Evolutionary conservation across 768 basidiomycete species (phyloP), one percentile per base, ranked within the genome.

Genomic region (Suillus bovinus): DNA sequence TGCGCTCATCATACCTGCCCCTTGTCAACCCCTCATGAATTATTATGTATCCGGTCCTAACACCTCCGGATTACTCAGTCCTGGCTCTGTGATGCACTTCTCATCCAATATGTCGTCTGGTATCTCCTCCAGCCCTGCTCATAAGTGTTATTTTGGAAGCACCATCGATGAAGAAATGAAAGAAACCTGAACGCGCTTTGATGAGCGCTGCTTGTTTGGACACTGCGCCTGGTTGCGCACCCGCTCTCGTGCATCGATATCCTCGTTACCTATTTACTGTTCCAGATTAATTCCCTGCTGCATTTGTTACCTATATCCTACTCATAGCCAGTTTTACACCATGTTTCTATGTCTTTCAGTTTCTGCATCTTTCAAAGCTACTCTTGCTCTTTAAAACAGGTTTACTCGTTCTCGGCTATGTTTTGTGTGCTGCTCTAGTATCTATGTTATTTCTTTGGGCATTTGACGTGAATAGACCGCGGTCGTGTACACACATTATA

Each of bases 141-240:
- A 61, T n/a, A 52, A 59, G 44, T 38, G 49, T 14, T 49, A 63
- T 24, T 44, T 52, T 5, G 66, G 58, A 27, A 52, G 49, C n/a
- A 27, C 38, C 5, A 56, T 66, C 3, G 66, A 68, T 27, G 71
- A 71, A 47, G 63, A 38, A 16, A 74, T 67, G 68, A 59, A 58
- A 34, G 71, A 74, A 53, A 59, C 46, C 49, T 74, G 46, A 61
- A 59, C 17, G 17, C 38, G 9, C 38, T 39, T 27, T 8, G 16
- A 55, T 55, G 4, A 24, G 22, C 17, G 38, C 38, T 0, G 6
- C 55, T 27, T 24, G 10, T 39, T 56, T 39, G 55, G 55, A 56
- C 55, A 17, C 17, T 39, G 55, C 38, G 55, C 55, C 55, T 56
- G 55, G 55, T 39, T 29, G 55, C 55, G 38, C 38, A 39, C 10